Percentiles rank a stretch among this genome's conserved stretches.
phyloP scores from a whole-genome alignment of 2,329 filamentous ascomycete species.

The Metarhizium robertsii region DNA sequence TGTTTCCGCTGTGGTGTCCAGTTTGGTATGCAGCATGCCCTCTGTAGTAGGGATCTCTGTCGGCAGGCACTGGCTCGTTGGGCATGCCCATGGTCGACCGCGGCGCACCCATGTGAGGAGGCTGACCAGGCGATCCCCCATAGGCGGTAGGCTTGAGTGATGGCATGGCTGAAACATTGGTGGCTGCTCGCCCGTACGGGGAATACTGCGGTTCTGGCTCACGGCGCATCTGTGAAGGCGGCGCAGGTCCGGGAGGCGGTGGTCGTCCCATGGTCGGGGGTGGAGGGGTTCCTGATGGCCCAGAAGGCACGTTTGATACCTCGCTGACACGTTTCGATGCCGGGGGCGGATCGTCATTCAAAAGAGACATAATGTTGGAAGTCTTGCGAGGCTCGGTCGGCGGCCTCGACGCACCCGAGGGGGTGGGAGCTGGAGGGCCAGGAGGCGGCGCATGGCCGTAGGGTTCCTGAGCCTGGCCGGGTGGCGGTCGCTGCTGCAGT shows the following conservation, averaged over 20 bases:
- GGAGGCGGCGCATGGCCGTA: constrained; percentile 20
- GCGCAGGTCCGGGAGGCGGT: constrained; percentile 27
- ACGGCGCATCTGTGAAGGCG: constrained; percentile 35
- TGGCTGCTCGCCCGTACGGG: constrained; percentile 29
- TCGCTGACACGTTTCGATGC: constrained; percentile 44
- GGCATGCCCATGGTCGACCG: constrained; percentile 32
- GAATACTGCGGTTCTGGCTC: constrained; percentile 40
- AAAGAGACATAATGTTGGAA: constrained; percentile 52
- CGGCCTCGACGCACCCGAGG: constrained; percentile 19
- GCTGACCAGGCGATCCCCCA: constrained; percentile 37
- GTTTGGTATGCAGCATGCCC: constrained; percentile 25
- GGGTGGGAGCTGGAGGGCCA: not conserved
- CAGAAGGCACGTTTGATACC: constrained; percentile 27
- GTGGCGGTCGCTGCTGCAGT: constrained; percentile 25
- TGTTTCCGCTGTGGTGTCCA: constrained; percentile 27
- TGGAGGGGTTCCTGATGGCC: constrained; percentile 41
- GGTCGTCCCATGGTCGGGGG: constrained; percentile 33
- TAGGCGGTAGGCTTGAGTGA: constrained; percentile 42
- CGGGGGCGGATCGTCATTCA: constrained; percentile 48
- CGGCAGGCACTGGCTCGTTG: constrained; percentile 23
- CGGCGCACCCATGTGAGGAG: constrained; percentile 36
- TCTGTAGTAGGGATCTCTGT: constrained; percentile 39
- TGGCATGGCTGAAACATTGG: constrained; percentile 39
- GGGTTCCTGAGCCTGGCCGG: constrained; percentile 20
- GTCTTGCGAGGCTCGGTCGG: constrained; percentile 46